Conservation (phyloP, 345 rosid genomes). For the Citrus glauca region DNA sequence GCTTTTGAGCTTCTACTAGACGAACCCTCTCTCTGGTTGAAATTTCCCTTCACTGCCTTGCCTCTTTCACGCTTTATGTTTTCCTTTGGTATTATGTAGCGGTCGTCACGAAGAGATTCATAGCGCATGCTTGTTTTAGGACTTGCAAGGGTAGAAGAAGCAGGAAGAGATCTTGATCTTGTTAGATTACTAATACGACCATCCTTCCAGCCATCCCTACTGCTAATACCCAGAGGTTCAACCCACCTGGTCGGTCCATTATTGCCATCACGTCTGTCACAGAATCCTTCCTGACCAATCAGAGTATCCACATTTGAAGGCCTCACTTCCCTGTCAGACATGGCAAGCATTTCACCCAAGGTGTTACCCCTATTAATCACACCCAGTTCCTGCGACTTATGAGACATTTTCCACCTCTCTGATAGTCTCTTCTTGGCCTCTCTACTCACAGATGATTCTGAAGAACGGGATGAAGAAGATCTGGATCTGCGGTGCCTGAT, state of each 20-base stretch:
- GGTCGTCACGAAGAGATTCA: constrained; percentile 41
- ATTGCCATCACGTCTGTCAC: constrained; percentile 21
- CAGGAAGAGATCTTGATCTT: constrained; percentile 73
- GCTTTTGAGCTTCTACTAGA: constrained; percentile 41
- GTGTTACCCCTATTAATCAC: constrained; percentile 59
- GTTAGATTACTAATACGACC: constrained; percentile 36
- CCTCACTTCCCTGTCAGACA: constrained; percentile 53
- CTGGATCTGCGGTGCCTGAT: constrained; percentile 36
- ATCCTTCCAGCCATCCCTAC: constrained; percentile 95
- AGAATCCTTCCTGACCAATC: constrained; percentile 29
- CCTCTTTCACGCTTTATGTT: constrained; percentile 40
- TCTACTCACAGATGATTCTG: constrained; percentile 67
- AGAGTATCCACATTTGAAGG: constrained; percentile 35
- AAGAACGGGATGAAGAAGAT: constrained; percentile 42
- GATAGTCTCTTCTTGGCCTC: constrained; percentile 94
- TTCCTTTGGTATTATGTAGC: constrained; percentile 44
- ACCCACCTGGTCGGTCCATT: constrained; percentile 23
- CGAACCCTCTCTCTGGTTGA: constrained; percentile 35
- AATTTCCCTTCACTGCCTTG: constrained; percentile 39
- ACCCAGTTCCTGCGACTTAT: constrained; percentile 52
- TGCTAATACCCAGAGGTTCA: constrained; percentile 91
- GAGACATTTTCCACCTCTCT: constrained; percentile 92
- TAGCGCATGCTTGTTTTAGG: constrained; percentile 31
- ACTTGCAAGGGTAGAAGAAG: constrained; percentile 48
- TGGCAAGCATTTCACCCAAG: constrained; percentile 89